Base-by-base conservation (phyloP, 495 filamentous ascomycete species). In the Geopyxis carbonaria region DNA sequence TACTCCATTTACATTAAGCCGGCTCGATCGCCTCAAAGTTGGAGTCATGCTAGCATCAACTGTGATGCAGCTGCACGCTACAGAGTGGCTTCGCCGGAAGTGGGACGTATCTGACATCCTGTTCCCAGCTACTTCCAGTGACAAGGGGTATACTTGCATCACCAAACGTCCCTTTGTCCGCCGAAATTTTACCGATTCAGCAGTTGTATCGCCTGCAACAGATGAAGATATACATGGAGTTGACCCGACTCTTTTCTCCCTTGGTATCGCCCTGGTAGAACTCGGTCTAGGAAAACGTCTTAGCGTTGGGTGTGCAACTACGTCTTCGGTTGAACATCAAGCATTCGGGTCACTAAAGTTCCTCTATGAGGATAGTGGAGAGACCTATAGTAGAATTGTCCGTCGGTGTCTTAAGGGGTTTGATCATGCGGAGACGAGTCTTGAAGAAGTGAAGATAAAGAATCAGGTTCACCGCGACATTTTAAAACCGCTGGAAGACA, bases 331-430 rank as follows among this genome's bases (percentile, higher is more conserved):
- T n/a, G n/a, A n/a, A n/a, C n/a, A n/a, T n/a, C n/a, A n/a, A n/a
- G n/a, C n/a, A n/a, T n/a, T n/a, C n/a, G n/a, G n/a, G n/a, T n/a
- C n/a, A n/a, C n/a, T n/a, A n/a, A n/a, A n/a, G n/a, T n/a, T n/a
- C n/a, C n/a, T n/a, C n/a, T n/a, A n/a, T n/a, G 35, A 35, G 0
- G 47, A 59, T 1, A 47, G 50, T 18, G 57, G 53, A 18, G 45
- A 18, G 19, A 50, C 42, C 29, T 59, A 55, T 32, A 44, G 47
- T 13, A 51, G 56, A 36, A 50, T 50, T 25, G 57, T 59, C n/a
- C 39, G 57, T 23, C 44, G 53, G 20, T 59, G 57, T 20, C 52
- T 59, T 15, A 18, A 23, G 3, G 52, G 49, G 20, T 53, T 59
- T 13, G 57, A 59, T 25, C 37, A 31, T 7, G 37, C 42, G 9